These are phyloP conservation scores for Litchi chinensis DNA, from an alignment of 345 rosid species.

Conservation along the genomic window DNA sequence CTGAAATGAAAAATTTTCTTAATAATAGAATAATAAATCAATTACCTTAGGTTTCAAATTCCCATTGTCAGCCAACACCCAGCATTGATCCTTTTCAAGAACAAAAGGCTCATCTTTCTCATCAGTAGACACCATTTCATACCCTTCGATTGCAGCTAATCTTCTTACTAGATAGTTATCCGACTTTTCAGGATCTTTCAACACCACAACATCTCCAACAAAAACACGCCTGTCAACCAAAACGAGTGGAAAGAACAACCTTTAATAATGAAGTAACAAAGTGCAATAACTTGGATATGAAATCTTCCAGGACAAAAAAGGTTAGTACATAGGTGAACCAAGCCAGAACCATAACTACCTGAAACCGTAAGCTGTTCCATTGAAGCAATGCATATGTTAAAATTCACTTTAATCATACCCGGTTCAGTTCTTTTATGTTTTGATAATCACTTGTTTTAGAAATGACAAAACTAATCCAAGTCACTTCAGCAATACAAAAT, in stretches of 20 bases:
- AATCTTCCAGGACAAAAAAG: neutral
- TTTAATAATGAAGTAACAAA: neutral
- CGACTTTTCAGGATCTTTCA: constrained; percentile 74
- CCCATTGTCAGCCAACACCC: constrained; percentile 88
- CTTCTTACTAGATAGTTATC: constrained; percentile 71
- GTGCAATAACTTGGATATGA: neutral
- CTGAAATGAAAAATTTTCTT: neutral
- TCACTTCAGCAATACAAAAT: neutral
- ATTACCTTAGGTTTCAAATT: constrained; percentile 79
- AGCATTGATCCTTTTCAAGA: constrained; percentile 77
- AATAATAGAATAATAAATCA: neutral
- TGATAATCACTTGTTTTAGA: neutral
- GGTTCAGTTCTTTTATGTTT: neutral
- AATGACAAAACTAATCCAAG: neutral
- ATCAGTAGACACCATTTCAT: constrained; percentile 79
- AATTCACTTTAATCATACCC: neutral
- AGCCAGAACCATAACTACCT: neutral
- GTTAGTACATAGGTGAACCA: neutral
- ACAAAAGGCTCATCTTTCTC: constrained; percentile 85
- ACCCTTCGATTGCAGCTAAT: constrained; percentile 84
- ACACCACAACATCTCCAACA: constrained; percentile 92
- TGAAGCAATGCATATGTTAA: neutral
- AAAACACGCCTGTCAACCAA: constrained; percentile 51
- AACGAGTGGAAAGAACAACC: neutral
- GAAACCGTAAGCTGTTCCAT: neutral